Evolutionary conservation across 2,329 filamentous ascomycete species (phyloP).

Genomic region (Alternaria novae-zelandiae): DNA sequence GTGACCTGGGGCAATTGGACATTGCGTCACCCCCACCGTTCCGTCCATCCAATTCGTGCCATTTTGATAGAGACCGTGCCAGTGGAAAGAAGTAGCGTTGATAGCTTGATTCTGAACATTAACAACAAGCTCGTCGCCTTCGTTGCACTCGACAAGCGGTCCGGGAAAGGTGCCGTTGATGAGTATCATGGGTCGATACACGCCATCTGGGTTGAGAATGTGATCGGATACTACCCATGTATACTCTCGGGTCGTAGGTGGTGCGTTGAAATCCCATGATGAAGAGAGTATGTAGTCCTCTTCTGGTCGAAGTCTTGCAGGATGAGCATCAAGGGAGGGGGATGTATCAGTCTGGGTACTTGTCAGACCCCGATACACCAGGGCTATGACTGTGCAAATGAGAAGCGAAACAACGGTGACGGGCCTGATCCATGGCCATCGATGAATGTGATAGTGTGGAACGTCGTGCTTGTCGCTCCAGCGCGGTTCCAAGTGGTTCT

Average conservation of each 20-base stretch:
- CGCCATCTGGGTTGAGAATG: conserved; percentile 64
- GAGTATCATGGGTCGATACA: conserved; percentile 51
- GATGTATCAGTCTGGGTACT: neutral
- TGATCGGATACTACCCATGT: conserved; percentile 67
- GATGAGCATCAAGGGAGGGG: neutral
- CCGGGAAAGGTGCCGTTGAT: conserved; percentile 52
- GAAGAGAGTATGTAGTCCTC: conserved; percentile 60
- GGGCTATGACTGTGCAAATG: conserved; percentile 10
- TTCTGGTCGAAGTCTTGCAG: conserved; percentile 27
- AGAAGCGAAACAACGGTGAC: conserved; percentile 17
- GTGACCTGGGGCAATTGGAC: conserved; percentile 63
- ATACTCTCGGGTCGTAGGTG: conserved; percentile 62
- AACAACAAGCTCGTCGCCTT: conserved; percentile 72
- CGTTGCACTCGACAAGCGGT: conserved; percentile 52
- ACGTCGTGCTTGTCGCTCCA: conserved; percentile 7
- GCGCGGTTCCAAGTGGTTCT: conserved; percentile 3
- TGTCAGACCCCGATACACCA: neutral
- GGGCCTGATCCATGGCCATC: conserved; percentile 16
- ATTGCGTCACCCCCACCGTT: conserved; percentile 57
- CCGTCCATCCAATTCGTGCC: conserved; percentile 59
- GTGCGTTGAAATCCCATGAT: conserved; percentile 62
- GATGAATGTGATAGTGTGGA: neutral
- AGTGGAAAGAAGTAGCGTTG: conserved; percentile 69
- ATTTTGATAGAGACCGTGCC: conserved; percentile 65
- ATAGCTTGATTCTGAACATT: conserved; percentile 61